Evolutionary conservation across 176 grass and related monocot species (phyloP).

Genomic region (Microstegium vimineum): DNA sequence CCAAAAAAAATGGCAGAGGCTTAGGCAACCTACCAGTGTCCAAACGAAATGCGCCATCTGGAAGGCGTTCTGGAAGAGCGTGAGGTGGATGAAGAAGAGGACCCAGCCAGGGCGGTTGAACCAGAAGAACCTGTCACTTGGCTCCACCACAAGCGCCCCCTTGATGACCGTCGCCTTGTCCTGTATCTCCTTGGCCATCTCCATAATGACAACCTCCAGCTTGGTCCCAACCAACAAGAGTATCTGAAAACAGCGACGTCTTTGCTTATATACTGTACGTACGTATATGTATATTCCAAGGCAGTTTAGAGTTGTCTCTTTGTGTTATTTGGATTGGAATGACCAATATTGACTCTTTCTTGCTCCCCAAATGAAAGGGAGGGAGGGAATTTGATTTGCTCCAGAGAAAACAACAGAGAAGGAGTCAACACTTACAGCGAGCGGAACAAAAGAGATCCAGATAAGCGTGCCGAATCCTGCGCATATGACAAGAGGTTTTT

Average conservation of each 20-base stretch:
- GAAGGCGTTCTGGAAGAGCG: conserved; percentile 88
- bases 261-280: not conserved
- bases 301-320: not conserved
- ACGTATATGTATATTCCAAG: not conserved
- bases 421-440: conserved; percentile 39
- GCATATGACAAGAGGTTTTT: not conserved
- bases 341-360: not conserved
- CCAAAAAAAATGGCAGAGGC: not conserved
- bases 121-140: conserved; percentile 83
- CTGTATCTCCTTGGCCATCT: conserved; percentile 82
- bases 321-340: not conserved
- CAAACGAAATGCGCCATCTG: conserved; percentile 89
- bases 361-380: not conserved
- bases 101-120: conserved; percentile 71
- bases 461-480: conserved; percentile 34
- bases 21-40: conserved; percentile 52
- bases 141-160: conserved; percentile 70
- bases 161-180: conserved; percentile 54
- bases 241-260: conserved; percentile 39
- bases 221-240: conserved; percentile 70
- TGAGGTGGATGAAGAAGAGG: conserved; percentile 82
- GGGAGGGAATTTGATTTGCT: not conserved
- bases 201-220: conserved; percentile 81
- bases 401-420: not conserved
- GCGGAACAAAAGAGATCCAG: conserved; percentile 52